These are phyloP conservation scores for Tephrocybe rancida DNA, from an alignment of 768 basidiomycete species.

Conservation along the genomic window DNA sequence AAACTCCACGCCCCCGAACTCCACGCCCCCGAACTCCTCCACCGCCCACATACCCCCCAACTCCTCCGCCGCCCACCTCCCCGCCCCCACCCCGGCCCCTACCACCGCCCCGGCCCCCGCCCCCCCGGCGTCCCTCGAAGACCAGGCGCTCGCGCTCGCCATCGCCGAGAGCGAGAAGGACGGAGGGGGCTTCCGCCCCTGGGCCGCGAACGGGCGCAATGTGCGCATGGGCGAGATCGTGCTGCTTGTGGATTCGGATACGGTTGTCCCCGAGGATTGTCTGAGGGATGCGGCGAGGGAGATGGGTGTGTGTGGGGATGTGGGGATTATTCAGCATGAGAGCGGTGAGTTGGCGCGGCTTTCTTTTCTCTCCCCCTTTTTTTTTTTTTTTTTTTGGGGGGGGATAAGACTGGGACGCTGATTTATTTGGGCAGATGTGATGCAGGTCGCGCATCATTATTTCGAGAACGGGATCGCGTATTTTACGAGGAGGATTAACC, in stretches of 20 bases:
- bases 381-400: neutral
- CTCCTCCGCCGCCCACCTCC: too few relatives aligned
- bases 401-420: too few relatives aligned
- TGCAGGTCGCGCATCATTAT: constrained; percentile 85
- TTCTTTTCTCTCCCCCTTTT: too few relatives aligned
- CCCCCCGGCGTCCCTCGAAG: constrained; percentile 58
- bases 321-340: constrained; percentile 88
- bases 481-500: constrained; percentile 82
- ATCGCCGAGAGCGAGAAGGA: constrained; percentile 73
- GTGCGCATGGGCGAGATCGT: constrained; percentile 77
- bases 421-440: constrained; percentile 54
- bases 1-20: constrained; percentile 73
- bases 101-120: constrained; percentile 3
- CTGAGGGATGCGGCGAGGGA: constrained; percentile 86
- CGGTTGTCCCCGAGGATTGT: constrained; percentile 81
- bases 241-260: constrained; percentile 79
- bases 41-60: too few relatives aligned
- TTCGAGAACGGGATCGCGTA: constrained; percentile 89
- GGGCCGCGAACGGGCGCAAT: constrained; percentile 75
- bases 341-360: constrained; percentile 54
- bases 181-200: constrained; percentile 54
- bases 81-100: too few relatives aligned
- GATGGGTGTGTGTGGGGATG: constrained; percentile 70
- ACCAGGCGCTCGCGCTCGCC: constrained; percentile 69
- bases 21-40: constrained; percentile 82